A percentile compares a stretch with the other conserved stretches of the same genome.
These are phyloP conservation scores for Ophiostoma quercus DNA, from an alignment of 2,329 filamentous ascomycete species.

Conservation along the genomic window DNA sequence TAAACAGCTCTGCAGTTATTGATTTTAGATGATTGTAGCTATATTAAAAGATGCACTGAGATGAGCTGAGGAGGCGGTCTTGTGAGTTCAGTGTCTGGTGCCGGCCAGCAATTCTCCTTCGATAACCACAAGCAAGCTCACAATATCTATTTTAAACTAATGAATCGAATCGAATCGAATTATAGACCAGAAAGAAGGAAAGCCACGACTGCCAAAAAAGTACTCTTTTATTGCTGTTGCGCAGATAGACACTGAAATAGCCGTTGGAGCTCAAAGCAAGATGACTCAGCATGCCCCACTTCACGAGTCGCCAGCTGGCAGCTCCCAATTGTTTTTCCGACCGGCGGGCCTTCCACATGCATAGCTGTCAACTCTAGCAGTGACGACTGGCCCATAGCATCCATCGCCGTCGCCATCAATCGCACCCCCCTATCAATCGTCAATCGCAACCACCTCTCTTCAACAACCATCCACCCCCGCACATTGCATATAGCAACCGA, in stretches of 20 bases:
- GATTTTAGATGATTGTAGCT: neutral
- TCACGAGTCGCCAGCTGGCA: neutral
- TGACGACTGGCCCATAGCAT: neutral
- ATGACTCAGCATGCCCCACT: conserved; percentile 2
- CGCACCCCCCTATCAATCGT: neutral
- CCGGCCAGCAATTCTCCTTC: neutral
- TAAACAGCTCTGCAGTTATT: neutral
- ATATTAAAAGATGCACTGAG: neutral
- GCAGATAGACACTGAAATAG: neutral
- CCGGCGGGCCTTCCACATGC: conserved; percentile 21
- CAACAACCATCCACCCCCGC: conserved; percentile 12
- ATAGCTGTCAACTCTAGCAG: conserved; percentile 21
- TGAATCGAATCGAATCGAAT: neutral
- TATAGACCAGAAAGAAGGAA: neutral
- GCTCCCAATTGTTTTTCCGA: conserved; percentile 24
- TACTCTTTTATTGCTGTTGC: neutral
- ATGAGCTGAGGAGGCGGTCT: too few species aligned
- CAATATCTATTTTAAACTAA: neutral
- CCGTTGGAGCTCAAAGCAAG: neutral
- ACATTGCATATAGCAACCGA: conserved; percentile 11
- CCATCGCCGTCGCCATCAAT: conserved; percentile 2
- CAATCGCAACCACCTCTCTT: neutral
- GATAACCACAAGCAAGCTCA: neutral
- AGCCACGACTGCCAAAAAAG: neutral
- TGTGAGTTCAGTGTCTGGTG: neutral